phyloP scores from a whole-genome alignment of 768 basidiomycete species.

The Harrya chromipes region DNA sequence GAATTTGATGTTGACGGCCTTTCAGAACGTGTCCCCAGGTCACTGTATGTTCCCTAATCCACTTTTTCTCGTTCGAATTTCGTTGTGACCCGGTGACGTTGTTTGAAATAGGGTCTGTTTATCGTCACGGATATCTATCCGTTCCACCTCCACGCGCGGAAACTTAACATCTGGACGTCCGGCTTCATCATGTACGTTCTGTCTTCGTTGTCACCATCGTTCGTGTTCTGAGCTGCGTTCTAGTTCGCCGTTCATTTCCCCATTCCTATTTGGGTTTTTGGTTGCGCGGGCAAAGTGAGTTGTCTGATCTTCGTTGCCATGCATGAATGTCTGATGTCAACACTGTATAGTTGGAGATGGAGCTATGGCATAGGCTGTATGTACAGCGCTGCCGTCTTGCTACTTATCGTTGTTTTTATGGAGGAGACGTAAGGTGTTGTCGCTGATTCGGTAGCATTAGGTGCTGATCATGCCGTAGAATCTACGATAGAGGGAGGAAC shows the following conservation, averaged over 20 bases:
- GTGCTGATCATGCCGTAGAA: conserved; percentile 25
- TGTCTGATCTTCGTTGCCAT: no score
- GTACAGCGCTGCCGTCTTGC: conserved; percentile 44
- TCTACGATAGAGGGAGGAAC: conserved; percentile 46
- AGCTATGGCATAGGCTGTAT: conserved; percentile 52
- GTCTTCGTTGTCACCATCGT: conserved; percentile 32
- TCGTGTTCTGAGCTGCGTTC: conserved; percentile 22
- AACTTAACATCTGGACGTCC: conserved; percentile 52
- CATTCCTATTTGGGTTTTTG: conserved; percentile 30
- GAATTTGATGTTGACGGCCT: neutral
- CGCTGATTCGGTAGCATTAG: neutral
- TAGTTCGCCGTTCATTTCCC: conserved; percentile 30
- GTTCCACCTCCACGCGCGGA: conserved; percentile 52
- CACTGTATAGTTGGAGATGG: conserved; percentile 41
- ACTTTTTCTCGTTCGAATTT: neutral
- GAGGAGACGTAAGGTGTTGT: conserved; percentile 45
- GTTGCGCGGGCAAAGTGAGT: conserved; percentile 26
- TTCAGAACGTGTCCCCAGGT: conserved; percentile 48
- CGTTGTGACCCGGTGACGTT: neutral
- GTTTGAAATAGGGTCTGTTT: conserved; percentile 36
- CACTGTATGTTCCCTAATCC: conserved; percentile 30
- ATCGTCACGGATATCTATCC: conserved; percentile 50
- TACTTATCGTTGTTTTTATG: conserved; percentile 43
- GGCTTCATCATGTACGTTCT: conserved; percentile 52
- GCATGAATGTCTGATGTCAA: neutral